Conservation (phyloP, 345 rosid genomes). For the Camelina neglecta region DNA sequence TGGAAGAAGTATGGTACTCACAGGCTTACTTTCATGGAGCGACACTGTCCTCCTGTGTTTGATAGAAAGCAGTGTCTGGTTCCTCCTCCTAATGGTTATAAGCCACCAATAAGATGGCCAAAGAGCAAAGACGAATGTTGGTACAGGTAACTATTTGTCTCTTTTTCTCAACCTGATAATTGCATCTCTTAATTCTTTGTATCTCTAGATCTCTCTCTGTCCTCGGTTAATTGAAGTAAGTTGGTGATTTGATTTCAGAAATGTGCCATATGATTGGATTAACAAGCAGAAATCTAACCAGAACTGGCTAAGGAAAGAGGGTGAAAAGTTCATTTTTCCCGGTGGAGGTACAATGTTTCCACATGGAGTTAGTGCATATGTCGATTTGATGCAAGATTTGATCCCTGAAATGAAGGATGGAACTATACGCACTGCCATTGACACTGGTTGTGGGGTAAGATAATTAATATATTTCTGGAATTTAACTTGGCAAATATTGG, state of each 20-base stretch:
- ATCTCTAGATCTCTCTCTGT: slow-evolving; percentile 24
- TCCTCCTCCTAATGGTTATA: slow-evolving; percentile 98
- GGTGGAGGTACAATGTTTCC: slow-evolving; percentile 99
- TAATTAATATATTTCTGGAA: not conserved
- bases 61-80: slow-evolving; percentile 92
- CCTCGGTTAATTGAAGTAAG: not conserved
- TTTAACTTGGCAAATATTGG: not conserved
- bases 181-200: not conserved
- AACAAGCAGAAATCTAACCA: slow-evolving; percentile 96
- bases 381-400: slow-evolving; percentile 90
- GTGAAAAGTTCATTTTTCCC: slow-evolving; percentile 90
- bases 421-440: slow-evolving; percentile 87
- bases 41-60: slow-evolving; percentile 88
- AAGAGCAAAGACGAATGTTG: slow-evolving; percentile 90
- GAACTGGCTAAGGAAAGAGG: slow-evolving; percentile 90
- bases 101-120: slow-evolving; percentile 94
- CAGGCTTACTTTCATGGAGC: slow-evolving; percentile 92
- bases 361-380: slow-evolving; percentile 88
- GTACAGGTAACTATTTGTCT: slow-evolving; percentile 72
- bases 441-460: slow-evolving; percentile 99
- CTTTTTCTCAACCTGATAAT: slow-evolving; percentile 1
- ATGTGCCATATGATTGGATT: slow-evolving; percentile 98
- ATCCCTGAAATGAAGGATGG: slow-evolving; percentile 97
- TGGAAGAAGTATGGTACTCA: slow-evolving; percentile 91
- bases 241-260: slow-evolving; percentile 58